Conservation (phyloP, 2,329 filamentous ascomycete species). For the Teratosphaeria gauchensis region DNA sequence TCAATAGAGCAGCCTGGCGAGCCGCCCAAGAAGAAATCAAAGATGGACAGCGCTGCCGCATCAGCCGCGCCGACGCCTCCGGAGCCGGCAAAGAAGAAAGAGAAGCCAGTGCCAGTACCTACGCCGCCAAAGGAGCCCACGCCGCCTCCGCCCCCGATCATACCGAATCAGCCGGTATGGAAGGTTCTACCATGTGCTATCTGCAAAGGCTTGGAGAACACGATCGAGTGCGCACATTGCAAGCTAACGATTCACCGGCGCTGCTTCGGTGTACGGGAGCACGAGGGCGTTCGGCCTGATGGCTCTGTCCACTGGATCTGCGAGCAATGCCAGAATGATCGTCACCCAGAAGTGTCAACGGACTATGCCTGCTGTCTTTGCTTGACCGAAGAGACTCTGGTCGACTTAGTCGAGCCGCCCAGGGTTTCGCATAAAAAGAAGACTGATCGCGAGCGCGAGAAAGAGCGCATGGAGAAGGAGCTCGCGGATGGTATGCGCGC, state of each 20-base stretch:
- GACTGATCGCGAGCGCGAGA: slow-evolving; percentile 80
- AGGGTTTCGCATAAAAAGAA: slow-evolving; percentile 80
- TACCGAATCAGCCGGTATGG: slow-evolving; percentile 69
- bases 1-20: slow-evolving; percentile 31
- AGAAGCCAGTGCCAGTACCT: slow-evolving; percentile 32
- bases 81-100: slow-evolving; percentile 50
- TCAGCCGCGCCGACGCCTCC: neutral
- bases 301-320: slow-evolving; percentile 70
- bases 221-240: slow-evolving; percentile 75
- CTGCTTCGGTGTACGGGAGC: slow-evolving; percentile 80
- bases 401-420: slow-evolving; percentile 74
- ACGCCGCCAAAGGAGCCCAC: slow-evolving; percentile 42
- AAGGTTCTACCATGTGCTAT: slow-evolving; percentile 75
- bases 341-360: slow-evolving; percentile 84
- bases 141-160: slow-evolving; percentile 53
- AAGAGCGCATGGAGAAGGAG: slow-evolving; percentile 77
- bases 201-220: slow-evolving; percentile 64
- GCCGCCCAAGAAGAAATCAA: slow-evolving; percentile 52
- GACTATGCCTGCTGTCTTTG: slow-evolving; percentile 91
- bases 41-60: slow-evolving; percentile 30
- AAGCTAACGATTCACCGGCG: slow-evolving; percentile 81
- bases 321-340: slow-evolving; percentile 92
- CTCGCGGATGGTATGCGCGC: slow-evolving; percentile 68
- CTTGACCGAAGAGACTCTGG: slow-evolving; percentile 68
- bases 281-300: slow-evolving; percentile 42